Evolutionary conservation across 371 early-diverging fungal genomes (phyloP), one percentile per base, ranked within the genome.

Genomic region (Blastocladiella emersonii): DNA sequence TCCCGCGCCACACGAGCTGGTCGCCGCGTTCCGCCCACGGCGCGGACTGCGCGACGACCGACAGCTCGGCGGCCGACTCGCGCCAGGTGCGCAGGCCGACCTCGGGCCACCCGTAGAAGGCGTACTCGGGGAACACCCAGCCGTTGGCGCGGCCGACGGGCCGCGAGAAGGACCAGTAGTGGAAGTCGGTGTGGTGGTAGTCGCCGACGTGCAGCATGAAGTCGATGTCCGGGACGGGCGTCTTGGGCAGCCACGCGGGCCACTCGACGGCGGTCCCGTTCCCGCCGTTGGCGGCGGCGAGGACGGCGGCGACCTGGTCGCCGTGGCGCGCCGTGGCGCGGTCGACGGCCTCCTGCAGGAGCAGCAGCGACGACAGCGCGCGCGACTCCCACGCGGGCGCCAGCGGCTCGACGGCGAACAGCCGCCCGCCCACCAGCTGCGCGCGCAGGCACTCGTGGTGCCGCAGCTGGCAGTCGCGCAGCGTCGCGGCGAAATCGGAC

Each of bases 161-260:
- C 34, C 30, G 1, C 30, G 32, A 10, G 53, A 21, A 32, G 13
- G 6, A 1, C 32, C 53, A 51, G 53, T 51, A 51, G 30, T 51
- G 53, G 53, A 15, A 25, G 13, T 51, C 53, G 30, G 53, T 51
- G 30, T 51, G 53, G 53, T 51, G 53, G 53, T 51, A 51, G 53
- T 51, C 53, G 30, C 53, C 53, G 53, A 30, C 53, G 32, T 51
- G 53, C 53, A 51, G 13, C 53, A 51, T 51, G 15, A 32, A 27
- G 25, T 51, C 53, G 6, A 51, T 51, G 53, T 51, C 32, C 21
- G 53, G 53, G 21, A 51, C 45, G 45, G 45, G 45, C 12, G 3
- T 3, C 3, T 3, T 5, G 10, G 45, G 45, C 45, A 44, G 45
- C 45, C 45, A 44, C 45, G 45, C 45, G 45, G 45, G 45, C 45